phyloP scores from a whole-genome alignment of 495 filamentous ascomycete genomes.

The Lentithecium fluviatile region DNA sequence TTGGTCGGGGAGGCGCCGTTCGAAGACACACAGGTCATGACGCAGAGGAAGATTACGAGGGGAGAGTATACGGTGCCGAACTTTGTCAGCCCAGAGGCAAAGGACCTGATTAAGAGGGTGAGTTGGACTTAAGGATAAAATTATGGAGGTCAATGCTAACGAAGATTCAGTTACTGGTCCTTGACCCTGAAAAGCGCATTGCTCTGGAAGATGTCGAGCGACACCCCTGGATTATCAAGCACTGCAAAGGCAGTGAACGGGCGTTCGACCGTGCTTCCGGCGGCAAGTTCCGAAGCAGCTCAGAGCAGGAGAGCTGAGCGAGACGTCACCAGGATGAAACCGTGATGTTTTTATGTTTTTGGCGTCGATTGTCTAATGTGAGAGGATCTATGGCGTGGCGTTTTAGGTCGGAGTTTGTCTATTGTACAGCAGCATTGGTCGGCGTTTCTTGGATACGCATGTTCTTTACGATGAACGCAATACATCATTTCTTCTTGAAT shows the following conservation, averaged over 20 bases:
- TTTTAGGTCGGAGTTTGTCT: no score
- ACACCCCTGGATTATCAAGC: conserved; percentile 97
- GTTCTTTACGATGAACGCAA: no score
- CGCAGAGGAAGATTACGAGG: conserved; percentile 81
- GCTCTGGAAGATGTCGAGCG: conserved; percentile 82
- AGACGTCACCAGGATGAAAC: neutral
- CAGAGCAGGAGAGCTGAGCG: conserved; percentile 14
- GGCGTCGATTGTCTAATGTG: neutral
- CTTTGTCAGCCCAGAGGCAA: conserved; percentile 87
- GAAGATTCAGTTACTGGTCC: conserved; percentile 70
- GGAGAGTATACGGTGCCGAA: conserved; percentile 90
- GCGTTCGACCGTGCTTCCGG: conserved; percentile 38
- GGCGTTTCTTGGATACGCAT: no score
- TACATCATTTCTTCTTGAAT: no score
- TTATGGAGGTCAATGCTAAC: conserved; percentile 5
- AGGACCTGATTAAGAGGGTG: conserved; percentile 88
- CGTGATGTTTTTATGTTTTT: neutral
- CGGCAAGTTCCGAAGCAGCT: conserved; percentile 8
- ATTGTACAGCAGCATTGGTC: no score
- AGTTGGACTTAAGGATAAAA: conserved; percentile 30
- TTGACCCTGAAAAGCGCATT: conserved; percentile 92
- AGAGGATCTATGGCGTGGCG: neutral
- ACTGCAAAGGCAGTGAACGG: conserved; percentile 75
- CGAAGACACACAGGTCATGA: conserved; percentile 93
- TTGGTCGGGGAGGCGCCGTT: conserved; percentile 94